phyloP scores from a whole-genome alignment of 2,329 filamentous ascomycete species.

The Elsinoe batatas region DNA sequence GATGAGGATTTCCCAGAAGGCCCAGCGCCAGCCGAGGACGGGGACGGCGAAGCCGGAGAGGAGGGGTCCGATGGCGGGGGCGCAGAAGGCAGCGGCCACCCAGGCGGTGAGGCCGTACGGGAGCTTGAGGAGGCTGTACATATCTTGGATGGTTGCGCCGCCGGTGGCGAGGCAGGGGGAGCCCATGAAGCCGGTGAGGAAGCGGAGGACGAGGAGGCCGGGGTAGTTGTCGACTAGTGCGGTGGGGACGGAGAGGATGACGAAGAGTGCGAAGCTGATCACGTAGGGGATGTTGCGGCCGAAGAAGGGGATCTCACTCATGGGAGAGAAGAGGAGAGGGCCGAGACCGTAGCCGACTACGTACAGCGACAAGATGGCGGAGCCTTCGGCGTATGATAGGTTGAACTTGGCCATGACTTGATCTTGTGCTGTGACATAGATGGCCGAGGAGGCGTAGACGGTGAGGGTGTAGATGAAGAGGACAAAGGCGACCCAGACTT shows the following conservation, averaged over 20 bases:
- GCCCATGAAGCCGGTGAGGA: conserved; percentile 57
- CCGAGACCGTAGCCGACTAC: conserved; percentile 48
- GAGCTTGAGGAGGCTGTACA: conserved; percentile 35
- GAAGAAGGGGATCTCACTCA: conserved; percentile 56
- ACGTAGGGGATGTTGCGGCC: conserved; percentile 61
- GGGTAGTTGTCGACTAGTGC: conserved; percentile 53
- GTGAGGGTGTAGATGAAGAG: conserved; percentile 30
- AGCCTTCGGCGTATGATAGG: conserved; percentile 43
- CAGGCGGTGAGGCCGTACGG: conserved; percentile 36
- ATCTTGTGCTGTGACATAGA: conserved; percentile 37
- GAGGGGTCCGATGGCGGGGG: conserved; percentile 50
- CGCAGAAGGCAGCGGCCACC: conserved; percentile 35
- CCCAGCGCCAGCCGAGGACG: conserved; percentile 53
- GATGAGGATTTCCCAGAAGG: conserved; percentile 55
- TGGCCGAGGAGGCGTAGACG: conserved; percentile 33
- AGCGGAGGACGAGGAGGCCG: conserved; percentile 52
- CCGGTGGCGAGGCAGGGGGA: conserved; percentile 53
- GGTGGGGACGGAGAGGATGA: conserved; percentile 56
- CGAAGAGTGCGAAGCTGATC: conserved; percentile 56
- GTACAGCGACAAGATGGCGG: conserved; percentile 52
- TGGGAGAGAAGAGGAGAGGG: conserved; percentile 54
- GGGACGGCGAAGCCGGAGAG: conserved; percentile 51
- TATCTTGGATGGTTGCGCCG: conserved; percentile 44
- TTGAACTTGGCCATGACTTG: conserved; percentile 46
- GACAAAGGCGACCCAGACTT: conserved; percentile 33